Percentiles rank a stretch among this genome's conserved stretches.
Conservation (phyloP, 331 rosid genomes). For the Quercus phellos region DNA sequence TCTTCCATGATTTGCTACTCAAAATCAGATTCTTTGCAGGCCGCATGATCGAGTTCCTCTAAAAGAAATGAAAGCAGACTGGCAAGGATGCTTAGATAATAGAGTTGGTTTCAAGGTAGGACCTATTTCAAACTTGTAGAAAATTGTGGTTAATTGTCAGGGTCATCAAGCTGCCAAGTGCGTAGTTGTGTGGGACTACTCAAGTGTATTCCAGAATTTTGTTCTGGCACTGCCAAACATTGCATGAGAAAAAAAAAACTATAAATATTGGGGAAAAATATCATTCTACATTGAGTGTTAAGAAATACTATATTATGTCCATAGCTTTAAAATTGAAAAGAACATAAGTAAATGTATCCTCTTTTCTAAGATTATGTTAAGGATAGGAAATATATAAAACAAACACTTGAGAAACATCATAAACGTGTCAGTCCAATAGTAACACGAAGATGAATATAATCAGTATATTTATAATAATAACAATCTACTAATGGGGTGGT, state of each 20-base stretch:
- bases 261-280: background rate
- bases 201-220: background rate
- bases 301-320: background rate
- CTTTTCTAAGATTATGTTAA: background rate
- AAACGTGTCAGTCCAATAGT: background rate
- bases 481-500: background rate
- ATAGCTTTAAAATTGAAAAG: background rate
- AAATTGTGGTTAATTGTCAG: background rate
- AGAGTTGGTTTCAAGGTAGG: constrained; percentile 87
- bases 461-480: background rate
- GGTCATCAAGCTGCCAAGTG: background rate
- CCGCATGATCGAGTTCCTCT: constrained; percentile 85
- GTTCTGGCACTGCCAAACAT: background rate
- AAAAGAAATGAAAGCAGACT: constrained; percentile 77
- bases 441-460: background rate
- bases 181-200: background rate
- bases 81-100: constrained; percentile 75
- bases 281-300: background rate
- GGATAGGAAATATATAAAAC: background rate
- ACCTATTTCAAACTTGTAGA: background rate
- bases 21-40: constrained; percentile 42
- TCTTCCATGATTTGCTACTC: constrained; percentile 12
- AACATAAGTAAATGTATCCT: background rate
- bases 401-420: background rate
- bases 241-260: background rate